Conservation (phyloP, 2,329 filamentous ascomycete species). For the Colletotrichum falcatum region DNA sequence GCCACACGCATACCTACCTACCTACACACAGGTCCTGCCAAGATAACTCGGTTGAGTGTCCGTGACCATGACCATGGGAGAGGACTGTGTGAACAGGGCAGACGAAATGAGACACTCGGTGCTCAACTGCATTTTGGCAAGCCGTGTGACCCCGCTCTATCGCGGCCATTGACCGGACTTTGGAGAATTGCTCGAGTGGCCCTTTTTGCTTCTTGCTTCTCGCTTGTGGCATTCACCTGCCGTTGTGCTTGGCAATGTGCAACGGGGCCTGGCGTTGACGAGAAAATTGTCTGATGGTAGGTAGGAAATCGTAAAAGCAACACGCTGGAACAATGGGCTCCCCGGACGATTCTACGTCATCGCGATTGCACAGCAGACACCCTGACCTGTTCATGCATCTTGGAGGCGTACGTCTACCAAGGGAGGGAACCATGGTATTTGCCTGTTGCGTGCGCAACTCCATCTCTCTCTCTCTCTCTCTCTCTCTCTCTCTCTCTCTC, state of each 20-base stretch:
- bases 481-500: conserved; percentile 33
- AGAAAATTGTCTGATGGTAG: conserved; percentile 18
- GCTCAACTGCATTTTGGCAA: conserved; percentile 7
- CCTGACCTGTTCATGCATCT: neutral
- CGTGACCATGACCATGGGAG: conserved; percentile 1
- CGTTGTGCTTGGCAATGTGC: conserved; percentile 31
- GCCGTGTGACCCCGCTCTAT: conserved; percentile 9
- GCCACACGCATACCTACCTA: neutral
- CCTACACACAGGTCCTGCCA: neutral
- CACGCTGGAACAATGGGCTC: neutral
- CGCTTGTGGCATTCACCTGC: conserved; percentile 13
- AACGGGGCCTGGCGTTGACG: conserved; percentile 10
- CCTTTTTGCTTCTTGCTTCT: neutral
- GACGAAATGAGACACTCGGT: conserved; percentile 13
- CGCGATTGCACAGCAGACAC: neutral
- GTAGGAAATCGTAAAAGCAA: neutral
- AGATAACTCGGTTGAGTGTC: neutral
- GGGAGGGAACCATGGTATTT: conserved; percentile 1
- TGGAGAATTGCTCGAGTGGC: neutral
- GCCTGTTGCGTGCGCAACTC: conserved; percentile 14
- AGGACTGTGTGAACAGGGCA: conserved; percentile 4
- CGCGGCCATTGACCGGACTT: conserved; percentile 8
- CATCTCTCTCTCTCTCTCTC: conserved; percentile 37
- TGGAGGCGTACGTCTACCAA: neutral
- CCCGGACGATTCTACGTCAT: neutral